A percentile compares a stretch with the other conserved stretches of the same genome.
phyloP scores from a whole-genome alignment of 2,329 filamentous ascomycete species.

The Trichoderma atroviride region DNA sequence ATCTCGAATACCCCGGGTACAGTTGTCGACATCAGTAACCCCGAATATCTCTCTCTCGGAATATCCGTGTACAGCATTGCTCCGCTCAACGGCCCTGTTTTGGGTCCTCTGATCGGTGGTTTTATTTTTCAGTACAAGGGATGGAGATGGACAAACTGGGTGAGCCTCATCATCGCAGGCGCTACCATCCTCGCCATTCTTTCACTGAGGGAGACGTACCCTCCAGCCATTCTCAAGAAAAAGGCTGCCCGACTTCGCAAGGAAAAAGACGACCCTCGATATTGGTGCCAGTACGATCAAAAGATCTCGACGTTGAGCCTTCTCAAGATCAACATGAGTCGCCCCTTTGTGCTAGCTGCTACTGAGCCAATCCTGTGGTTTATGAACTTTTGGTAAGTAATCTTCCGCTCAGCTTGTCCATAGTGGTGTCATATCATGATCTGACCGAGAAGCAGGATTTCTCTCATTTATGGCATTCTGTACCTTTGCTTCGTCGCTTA shows the following conservation, averaged over 20 bases:
- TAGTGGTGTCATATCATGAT: not conserved
- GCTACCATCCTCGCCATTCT: constrained; percentile 61
- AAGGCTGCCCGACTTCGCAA: constrained; percentile 67
- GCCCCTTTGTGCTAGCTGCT: constrained; percentile 75
- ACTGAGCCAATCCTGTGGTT: constrained; percentile 81
- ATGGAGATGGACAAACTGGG: constrained; percentile 88
- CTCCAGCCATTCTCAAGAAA: constrained; percentile 67
- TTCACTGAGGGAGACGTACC: constrained; percentile 74
- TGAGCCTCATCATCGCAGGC: constrained; percentile 72
- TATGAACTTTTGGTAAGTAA: constrained; percentile 63
- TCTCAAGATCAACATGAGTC: constrained; percentile 72
- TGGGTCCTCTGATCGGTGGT: constrained; percentile 64
- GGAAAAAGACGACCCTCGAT: constrained; percentile 70
- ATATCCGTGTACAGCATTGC: constrained; percentile 72
- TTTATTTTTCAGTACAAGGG: constrained; percentile 72
- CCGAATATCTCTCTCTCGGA: constrained; percentile 79
- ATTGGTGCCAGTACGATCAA: constrained; percentile 81
- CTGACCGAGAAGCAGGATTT: constrained; percentile 57
- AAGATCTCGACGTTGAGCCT: constrained; percentile 65
- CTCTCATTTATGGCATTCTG: constrained; percentile 81
- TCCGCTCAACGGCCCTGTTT: constrained; percentile 73
- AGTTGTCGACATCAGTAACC: constrained; percentile 79
- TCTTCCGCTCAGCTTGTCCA: not conserved
- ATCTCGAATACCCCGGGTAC: constrained; percentile 82
- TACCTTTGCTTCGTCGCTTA: constrained; percentile 92